phyloP scores from a whole-genome alignment of 202 grass and related monocot species.

The Alloteropsis angusta region DNA sequence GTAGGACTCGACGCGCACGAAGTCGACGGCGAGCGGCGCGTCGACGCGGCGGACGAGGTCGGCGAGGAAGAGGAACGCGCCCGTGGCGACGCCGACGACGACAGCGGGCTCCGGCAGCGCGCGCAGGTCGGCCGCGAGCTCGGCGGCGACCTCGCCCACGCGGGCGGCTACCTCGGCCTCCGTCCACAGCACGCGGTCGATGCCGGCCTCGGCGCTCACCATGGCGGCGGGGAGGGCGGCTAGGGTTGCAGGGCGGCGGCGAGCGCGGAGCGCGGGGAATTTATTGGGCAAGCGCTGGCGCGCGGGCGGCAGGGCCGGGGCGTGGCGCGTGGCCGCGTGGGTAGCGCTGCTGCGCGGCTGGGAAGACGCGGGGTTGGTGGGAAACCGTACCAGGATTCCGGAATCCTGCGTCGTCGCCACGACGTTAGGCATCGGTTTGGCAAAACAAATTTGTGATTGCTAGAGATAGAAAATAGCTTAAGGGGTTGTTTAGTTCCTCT shows the following conservation, averaged over 20 bases:
- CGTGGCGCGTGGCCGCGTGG: too few relatives aligned
- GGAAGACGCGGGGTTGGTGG: not conserved
- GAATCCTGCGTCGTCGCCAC: not conserved
- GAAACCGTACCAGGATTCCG: not conserved
- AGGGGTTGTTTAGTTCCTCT: too few relatives aligned
- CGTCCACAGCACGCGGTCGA: conserved; percentile 73
- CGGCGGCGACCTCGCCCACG: conserved; percentile 58
- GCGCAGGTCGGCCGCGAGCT: conserved; percentile 57
- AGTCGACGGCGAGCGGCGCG: conserved; percentile 46
- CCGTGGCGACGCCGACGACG: conserved; percentile 79
- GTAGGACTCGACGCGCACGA: conserved; percentile 88
- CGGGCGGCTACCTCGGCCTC: conserved; percentile 50
- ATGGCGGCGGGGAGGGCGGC: not conserved
- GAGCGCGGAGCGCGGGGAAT: not conserved
- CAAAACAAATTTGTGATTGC: too few relatives aligned
- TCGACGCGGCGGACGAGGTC: conserved; percentile 72
- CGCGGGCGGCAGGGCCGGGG: not conserved
- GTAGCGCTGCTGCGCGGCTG: not conserved
- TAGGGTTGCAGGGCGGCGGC: not conserved
- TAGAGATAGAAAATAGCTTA: too few relatives aligned
- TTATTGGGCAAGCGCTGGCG: not conserved
- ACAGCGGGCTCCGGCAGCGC: conserved; percentile 18
- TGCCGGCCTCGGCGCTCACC: conserved; percentile 38
- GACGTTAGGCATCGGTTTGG: not conserved
- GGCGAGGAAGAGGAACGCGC: conserved; percentile 75